Conservation (phyloP, 805 yeast genomes). For the Candida michaelii region DNA sequence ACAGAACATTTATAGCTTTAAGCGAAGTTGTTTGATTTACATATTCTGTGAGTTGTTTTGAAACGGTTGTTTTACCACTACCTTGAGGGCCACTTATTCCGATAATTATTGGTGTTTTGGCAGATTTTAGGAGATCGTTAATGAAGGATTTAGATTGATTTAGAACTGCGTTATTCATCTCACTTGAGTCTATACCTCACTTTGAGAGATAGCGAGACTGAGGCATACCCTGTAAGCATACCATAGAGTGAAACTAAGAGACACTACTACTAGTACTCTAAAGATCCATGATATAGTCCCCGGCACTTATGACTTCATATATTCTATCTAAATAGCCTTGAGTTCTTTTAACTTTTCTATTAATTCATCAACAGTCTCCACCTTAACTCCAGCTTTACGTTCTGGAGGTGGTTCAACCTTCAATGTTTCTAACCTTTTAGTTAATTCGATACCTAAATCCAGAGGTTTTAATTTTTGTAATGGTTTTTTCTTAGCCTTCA, state of each 20-base stretch:
- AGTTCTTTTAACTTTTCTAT: slow-evolving; percentile 72
- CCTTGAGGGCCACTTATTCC: slow-evolving; percentile 79
- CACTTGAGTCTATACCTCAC: too few species aligned
- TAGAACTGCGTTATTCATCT: slow-evolving; percentile 3
- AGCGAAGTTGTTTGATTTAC: slow-evolving; percentile 19
- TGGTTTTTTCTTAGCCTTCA: slow-evolving; percentile 98
- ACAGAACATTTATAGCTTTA: slow-evolving; percentile 48
- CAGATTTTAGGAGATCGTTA: not conserved
- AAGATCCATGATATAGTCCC: too few species aligned
- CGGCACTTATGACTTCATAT: too few species aligned
- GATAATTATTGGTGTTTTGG: not conserved
- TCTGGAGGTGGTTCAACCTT: slow-evolving; percentile 83
- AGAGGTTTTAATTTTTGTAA: slow-evolving; percentile 60
- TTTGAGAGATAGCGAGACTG: too few species aligned
- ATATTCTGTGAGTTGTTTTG: slow-evolving; percentile 38
- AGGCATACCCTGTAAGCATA: too few species aligned
- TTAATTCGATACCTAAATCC: slow-evolving; percentile 68
- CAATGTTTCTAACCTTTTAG: slow-evolving; percentile 63
- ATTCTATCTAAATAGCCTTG: slow-evolving; percentile 54
- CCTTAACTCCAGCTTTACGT: slow-evolving; percentile 80
- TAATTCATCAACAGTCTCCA: slow-evolving; percentile 78
- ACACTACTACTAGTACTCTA: too few species aligned
- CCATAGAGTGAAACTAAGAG: too few species aligned
- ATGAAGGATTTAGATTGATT: not conserved
- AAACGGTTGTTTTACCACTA: slow-evolving; percentile 67